Percentiles rank a stretch among this genome's conserved stretches.
Conservation (phyloP, 345 rosid species). For the Syzygium grande region DNA sequence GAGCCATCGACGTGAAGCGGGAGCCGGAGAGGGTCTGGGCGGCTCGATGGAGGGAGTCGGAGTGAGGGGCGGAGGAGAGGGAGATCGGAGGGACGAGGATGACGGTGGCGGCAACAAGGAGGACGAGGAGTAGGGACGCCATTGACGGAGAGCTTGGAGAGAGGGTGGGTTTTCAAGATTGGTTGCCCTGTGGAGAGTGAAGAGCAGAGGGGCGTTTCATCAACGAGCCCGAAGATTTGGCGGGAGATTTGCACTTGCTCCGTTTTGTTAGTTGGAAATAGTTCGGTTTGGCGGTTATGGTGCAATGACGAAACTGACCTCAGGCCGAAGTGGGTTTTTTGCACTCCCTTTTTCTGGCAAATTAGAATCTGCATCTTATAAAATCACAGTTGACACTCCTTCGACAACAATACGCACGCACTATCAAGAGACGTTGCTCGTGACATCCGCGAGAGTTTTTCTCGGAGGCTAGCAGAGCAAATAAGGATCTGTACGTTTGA, state of each 20-base stretch:
- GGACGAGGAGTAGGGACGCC: slow-evolving; percentile 6
- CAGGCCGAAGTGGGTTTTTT: neutral
- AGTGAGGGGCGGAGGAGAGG: slow-evolving; percentile 1
- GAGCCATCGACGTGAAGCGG: slow-evolving; percentile 32
- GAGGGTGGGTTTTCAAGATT: neutral
- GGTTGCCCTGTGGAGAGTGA: neutral
- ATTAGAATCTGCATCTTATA: neutral
- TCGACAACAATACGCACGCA: no score
- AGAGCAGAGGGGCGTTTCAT: neutral
- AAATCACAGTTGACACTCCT: neutral
- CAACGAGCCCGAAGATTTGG: neutral
- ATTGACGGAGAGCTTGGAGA: slow-evolving; percentile 2
- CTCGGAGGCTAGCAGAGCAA: no score
- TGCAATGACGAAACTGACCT: neutral
- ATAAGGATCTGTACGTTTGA: neutral
- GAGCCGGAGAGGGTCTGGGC: slow-evolving; percentile 15
- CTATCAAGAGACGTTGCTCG: neutral
- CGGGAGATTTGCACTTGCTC: neutral
- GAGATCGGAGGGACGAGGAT: neutral
- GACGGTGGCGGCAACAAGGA: neutral
- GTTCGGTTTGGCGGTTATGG: neutral
- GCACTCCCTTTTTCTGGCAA: neutral
- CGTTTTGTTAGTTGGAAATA: neutral
- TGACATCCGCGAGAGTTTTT: neutral
- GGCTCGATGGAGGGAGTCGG: slow-evolving; percentile 15